A percentile compares a stretch with the other conserved stretches of the same genome.
phyloP scores from a whole-genome alignment of 805 yeast species.

The Kluyveromyces siamensis region DNA sequence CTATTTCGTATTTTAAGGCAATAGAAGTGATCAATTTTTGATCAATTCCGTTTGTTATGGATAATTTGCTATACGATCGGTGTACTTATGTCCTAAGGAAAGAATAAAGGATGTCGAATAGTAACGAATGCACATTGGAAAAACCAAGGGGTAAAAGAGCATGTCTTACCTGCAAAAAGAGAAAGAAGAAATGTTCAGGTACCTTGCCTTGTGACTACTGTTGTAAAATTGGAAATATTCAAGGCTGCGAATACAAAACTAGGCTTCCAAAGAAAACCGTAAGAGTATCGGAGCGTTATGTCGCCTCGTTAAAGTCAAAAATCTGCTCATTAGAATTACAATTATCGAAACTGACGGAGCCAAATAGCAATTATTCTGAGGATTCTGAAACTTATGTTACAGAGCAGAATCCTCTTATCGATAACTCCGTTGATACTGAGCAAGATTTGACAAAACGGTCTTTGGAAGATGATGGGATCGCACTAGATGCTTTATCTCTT shows the following conservation, averaged over 20 bases:
- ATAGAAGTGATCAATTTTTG: neutral
- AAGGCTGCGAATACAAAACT: slow-evolving; percentile 9
- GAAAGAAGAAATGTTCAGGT: slow-evolving; percentile 14
- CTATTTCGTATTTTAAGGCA: neutral
- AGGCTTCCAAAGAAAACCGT: slow-evolving; percentile 8
- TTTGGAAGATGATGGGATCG: neutral
- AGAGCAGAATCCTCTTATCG: slow-evolving; percentile 8
- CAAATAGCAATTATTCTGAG: slow-evolving; percentile 1
- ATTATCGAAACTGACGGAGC: slow-evolving; percentile 1
- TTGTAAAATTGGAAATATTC: slow-evolving; percentile 8
- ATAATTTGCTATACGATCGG: neutral
- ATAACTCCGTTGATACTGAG: slow-evolving; percentile 2
- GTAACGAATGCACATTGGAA: neutral
- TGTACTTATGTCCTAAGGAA: neutral
- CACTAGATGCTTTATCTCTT: neutral
- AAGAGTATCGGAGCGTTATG: slow-evolving; percentile 12
- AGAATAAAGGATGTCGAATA: neutral
- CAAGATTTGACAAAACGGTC: neutral
- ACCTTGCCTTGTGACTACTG: slow-evolving; percentile 14
- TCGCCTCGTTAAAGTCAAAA: slow-evolving; percentile 8
- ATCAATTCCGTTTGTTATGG: neutral
- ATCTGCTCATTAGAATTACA: slow-evolving; percentile 8
- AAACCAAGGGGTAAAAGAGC: slow-evolving; percentile 7
- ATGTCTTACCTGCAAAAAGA: slow-evolving; percentile 11
- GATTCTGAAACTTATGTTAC: neutral